phyloP scores from a whole-genome alignment of 2,329 filamentous ascomycete genomes.

The Colletotrichum theobromicola region DNA sequence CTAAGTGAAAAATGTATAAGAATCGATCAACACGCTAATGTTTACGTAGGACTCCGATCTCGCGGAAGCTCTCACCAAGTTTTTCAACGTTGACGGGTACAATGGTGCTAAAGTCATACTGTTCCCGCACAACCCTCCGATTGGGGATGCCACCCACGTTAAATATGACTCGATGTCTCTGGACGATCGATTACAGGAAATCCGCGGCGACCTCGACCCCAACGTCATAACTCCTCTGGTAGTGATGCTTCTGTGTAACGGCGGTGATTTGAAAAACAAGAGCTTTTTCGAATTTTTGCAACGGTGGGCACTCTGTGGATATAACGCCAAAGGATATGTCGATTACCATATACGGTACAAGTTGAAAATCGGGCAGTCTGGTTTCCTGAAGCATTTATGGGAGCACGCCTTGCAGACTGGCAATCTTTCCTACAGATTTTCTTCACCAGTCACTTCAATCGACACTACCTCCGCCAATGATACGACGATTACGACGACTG shows the following conservation, averaged over 20 bases:
- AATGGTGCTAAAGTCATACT: constrained; percentile 42
- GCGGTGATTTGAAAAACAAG: constrained; percentile 44
- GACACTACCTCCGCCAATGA: no score
- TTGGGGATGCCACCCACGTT: constrained; percentile 27
- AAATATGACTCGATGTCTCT: constrained; percentile 45
- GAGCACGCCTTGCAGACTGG: no score
- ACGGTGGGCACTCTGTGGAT: constrained; percentile 42
- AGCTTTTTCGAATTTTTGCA: constrained; percentile 53
- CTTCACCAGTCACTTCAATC: no score
- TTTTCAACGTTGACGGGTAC: constrained; percentile 50
- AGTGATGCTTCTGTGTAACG: constrained; percentile 46
- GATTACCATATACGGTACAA: no score
- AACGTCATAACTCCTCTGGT: constrained; percentile 38
- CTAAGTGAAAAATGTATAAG: background rate
- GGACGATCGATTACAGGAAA: constrained; percentile 45
- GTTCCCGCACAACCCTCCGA: constrained; percentile 40
- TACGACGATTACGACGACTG: no score
- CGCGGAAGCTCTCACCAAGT: constrained; percentile 40
- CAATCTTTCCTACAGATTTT: no score
- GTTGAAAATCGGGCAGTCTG: no score
- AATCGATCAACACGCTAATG: no score
- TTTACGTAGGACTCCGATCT: constrained; percentile 31
- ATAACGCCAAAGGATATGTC: no score
- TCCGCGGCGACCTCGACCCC: constrained; percentile 39
- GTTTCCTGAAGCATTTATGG: no score